phyloP scores from a whole-genome alignment of 345 rosid genomes.

The Microthlaspi erraticum region DNA sequence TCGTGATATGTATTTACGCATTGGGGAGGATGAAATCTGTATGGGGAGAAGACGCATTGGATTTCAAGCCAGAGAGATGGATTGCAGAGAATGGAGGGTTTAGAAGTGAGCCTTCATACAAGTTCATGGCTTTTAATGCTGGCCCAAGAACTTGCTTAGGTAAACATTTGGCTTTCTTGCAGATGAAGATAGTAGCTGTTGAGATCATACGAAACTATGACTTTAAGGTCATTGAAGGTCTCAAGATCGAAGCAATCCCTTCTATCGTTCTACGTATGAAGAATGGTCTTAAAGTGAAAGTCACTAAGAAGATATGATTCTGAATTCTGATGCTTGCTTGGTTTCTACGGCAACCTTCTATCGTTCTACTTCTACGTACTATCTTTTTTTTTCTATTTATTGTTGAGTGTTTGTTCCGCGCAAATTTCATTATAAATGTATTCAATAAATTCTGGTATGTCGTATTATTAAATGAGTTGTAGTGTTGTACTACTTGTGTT shows the following conservation, averaged over 20 bases:
- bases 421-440: no score
- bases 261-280: constrained; percentile 11
- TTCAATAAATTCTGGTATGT: no score
- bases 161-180: constrained; percentile 31
- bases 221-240: constrained; percentile 38
- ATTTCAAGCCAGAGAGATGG: no score
- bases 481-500: no score
- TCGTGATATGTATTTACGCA: constrained; percentile 5
- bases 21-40: constrained; percentile 51
- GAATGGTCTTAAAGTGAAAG: constrained; percentile 24
- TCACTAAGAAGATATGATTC: background rate
- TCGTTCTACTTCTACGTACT: no score
- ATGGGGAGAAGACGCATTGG: no score
- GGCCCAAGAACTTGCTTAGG: constrained; percentile 44
- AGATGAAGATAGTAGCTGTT: constrained; percentile 38
- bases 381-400: no score
- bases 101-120: constrained; percentile 24
- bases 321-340: background rate
- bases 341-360: no score
- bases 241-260: constrained; percentile 11
- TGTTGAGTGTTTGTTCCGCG: no score
- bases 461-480: no score
- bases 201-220: constrained; percentile 27
- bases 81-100: constrained; percentile 23
- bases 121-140: constrained; percentile 35